Evolutionary conservation across 305 asterid genomes (phyloP), one percentile per base, ranked within the genome.

Genomic region (Ilex paraguariensis): DNA sequence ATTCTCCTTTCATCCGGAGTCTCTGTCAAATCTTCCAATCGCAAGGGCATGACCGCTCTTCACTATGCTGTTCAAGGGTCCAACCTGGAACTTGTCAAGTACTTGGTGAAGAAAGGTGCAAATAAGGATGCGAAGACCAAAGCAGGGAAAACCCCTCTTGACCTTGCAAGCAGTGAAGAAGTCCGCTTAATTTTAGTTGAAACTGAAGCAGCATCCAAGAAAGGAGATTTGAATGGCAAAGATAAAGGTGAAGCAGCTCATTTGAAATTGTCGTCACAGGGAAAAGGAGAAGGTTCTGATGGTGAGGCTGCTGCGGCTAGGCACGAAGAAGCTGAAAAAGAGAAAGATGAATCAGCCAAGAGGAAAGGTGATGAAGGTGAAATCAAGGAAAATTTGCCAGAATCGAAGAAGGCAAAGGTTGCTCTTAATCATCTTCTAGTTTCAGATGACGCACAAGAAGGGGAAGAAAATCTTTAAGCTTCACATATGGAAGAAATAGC

Each of bases 41-140:
- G 96, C 31, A 93, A 90, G 77, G 95, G 95, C 68, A 93, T 93
- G 96, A 87, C 86, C 32, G 84, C 97, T 61, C 89, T 93, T 66
- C 99, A 93, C 77, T 93, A 85, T 61, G 95, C 99, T 33, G 92
- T 84, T 17, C 99, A 90, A 70, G 99, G 97, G 33, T 87, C 97
- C 6, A 76, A 87, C 67, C 9, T 77, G 48, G 95, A 90, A 52
- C 91, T 90, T 17, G 81, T 88, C 57, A 87, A 79, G 65, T 87
- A 93, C 66, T 74, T 93, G 79, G 59, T 87, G 71, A 87, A 80
- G 79, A 87, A 90, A 83, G 94, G 97, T 11, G 83, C 95, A 28
- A 80, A 77, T 74, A 65, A 63, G 61, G 56, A 83, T 54, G 48
- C 70, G 5, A 87, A 78, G 81, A 93, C 90, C 81, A 86, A 86